Percentiles rank a stretch among this genome's conserved stretches.
Conservation (phyloP, 176 grass and related monocot genomes). For the Rhynchospora breviuscula region DNA sequence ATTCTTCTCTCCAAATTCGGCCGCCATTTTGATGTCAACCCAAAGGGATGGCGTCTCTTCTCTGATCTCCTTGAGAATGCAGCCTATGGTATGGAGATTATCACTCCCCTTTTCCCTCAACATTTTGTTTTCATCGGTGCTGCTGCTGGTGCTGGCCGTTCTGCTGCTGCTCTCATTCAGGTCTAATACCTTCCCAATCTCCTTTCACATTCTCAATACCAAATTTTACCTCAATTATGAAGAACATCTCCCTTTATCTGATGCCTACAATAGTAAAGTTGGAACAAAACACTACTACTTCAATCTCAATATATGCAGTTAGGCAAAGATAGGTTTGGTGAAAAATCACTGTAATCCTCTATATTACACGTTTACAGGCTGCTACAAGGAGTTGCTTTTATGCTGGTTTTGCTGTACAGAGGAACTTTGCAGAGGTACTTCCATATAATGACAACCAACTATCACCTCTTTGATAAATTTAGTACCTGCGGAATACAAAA, state of each 20-base stretch:
- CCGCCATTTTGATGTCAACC: slow-evolving; percentile 92
- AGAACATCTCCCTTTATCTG: slow-evolving; percentile 4
- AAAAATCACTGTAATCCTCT: background rate
- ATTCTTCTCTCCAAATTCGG: slow-evolving; percentile 86
- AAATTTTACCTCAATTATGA: background rate
- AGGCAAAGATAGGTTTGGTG: background rate
- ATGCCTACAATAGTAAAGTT: background rate
- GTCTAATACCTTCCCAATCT: slow-evolving; percentile 13
- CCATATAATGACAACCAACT: background rate
- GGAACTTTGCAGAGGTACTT: slow-evolving; percentile 94
- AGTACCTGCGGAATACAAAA: background rate
- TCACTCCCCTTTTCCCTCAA: slow-evolving; percentile 90
- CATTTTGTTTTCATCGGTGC: slow-evolving; percentile 86
- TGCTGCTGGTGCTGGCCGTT: slow-evolving; percentile 67
- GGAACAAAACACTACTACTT: background rate
- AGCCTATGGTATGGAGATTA: slow-evolving; percentile 81
- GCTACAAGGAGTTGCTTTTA: slow-evolving; percentile 93
- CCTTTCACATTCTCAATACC: background rate
- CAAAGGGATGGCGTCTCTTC: slow-evolving; percentile 82
- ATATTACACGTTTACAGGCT: slow-evolving; percentile 44
- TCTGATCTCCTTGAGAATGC: slow-evolving; percentile 80
- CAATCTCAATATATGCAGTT: background rate
- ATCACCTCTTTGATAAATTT: background rate
- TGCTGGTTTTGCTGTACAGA: slow-evolving; percentile 92
- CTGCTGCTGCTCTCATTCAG: slow-evolving; percentile 84